phyloP scores from a whole-genome alignment of 257 asterid genomes.

The Nicotiana tomentosiformis region DNA sequence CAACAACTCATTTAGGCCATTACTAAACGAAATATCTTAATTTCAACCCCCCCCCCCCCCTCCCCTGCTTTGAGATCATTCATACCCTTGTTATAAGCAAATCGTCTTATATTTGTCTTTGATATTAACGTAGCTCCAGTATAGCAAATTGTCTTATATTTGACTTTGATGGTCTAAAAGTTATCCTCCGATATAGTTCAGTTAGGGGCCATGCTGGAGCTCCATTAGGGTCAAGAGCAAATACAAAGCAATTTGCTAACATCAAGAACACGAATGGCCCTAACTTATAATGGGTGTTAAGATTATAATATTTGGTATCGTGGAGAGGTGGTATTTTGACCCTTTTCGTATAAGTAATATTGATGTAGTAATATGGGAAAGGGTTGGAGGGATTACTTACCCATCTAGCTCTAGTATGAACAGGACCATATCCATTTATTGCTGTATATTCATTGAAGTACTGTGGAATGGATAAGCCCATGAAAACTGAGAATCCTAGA shows the following conservation, averaged over 20 bases:
- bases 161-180: not conserved
- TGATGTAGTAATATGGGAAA: not conserved
- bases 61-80: not conserved
- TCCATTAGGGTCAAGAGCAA: not conserved
- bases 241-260: not conserved
- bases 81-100: not conserved
- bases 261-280: not conserved
- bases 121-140: not conserved
- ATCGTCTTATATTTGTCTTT: not conserved
- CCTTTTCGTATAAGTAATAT: not conserved
- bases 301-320: not conserved
- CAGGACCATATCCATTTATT: conserved; percentile 54
- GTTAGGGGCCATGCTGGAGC: not conserved
- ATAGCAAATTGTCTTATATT: not conserved
- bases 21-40: too few relatives aligned
- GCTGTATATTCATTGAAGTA: conserved; percentile 74
- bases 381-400: conserved; percentile 27
- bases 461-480: conserved; percentile 91
- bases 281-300: not conserved
- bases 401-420: conserved; percentile 87
- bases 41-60: too few relatives aligned
- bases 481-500: conserved; percentile 76
- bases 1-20: not conserved
- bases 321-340: not conserved
- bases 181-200: not conserved